Evolutionary conservation across 2,329 filamentous ascomycete species (phyloP), one percentile per base, ranked within the genome.

Genomic region (Pseudogymnoascus sp.): DNA sequence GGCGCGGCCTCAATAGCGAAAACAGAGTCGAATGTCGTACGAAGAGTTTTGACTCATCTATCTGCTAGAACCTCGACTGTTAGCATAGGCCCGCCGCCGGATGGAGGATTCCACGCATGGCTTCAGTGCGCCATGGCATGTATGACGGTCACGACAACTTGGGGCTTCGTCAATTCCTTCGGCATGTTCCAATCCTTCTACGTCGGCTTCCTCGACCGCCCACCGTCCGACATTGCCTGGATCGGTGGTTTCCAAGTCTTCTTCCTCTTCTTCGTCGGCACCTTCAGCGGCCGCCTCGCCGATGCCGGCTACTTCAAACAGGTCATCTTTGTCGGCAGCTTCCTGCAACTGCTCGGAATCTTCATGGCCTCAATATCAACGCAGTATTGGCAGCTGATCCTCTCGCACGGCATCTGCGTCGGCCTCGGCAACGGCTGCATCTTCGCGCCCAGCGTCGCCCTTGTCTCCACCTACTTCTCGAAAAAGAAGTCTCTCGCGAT

Each of bases 141-240:
- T 61, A 63, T 72, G 0, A 69, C 71, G 1, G 67, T 72, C 29
- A 68, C 72, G 65, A 70, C 70, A 38, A 73, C 71, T 11, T 73
- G 71, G 75, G 73, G 73, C 3, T 70, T 73, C 60, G 72, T 74
- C 63, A 75, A 74, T 61, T 73, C 72, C 6, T 78, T 76, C 61
- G 77, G 77, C 8, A 69, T 78, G 26, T 80, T 78, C 64, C 77
- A 80, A 69, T 69, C 72, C 12, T 78, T 78, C 68, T 79, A 80
- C 64, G 69, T 72, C 2, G 68, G 68, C 4, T 61, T 68, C 0
- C 69, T 78, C 6, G 37, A 68, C 0, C 67, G 68, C 2, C 65
- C 73, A 1, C 70, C 74, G 1, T 75, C 74, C 1, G 69, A 72
- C 29, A 74, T 79, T 29, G 77, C 77, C 19, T 80, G 77, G 78